Evolutionary conservation across 1,139 yeast genomes (phyloP).

Genomic region (Taphrina sp.): DNA sequence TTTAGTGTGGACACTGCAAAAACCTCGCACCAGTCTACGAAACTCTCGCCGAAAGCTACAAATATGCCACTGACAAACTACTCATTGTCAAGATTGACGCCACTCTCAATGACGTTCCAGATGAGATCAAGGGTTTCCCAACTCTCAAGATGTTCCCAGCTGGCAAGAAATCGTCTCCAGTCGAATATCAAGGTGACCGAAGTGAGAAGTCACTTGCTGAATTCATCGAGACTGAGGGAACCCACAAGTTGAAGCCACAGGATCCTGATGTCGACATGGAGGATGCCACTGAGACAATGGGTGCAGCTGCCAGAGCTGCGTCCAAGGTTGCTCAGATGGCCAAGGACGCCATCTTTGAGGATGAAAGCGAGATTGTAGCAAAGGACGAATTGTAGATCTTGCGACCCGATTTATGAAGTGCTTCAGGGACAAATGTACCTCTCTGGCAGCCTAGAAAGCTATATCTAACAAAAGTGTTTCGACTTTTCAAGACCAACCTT

Average conservation of each 20-base stretch:
- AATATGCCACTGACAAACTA: conserved; percentile 45
- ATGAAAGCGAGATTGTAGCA: conserved; percentile 4
- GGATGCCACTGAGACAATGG: conserved; percentile 22
- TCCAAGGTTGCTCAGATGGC: conserved; percentile 38
- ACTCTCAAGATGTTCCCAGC: conserved; percentile 91
- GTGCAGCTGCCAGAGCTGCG: conserved; percentile 36
- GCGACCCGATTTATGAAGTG: too few relatives aligned
- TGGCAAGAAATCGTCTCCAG: conserved; percentile 72
- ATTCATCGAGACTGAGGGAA: conserved; percentile 67
- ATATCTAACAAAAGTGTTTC: not conserved
- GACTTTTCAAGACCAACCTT: too few relatives aligned
- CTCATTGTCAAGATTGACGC: conserved; percentile 46
- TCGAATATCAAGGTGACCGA: conserved; percentile 69
- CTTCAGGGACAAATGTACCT: too few relatives aligned
- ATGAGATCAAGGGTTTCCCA: conserved; percentile 78
- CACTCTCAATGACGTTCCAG: conserved; percentile 68
- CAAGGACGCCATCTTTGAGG: conserved; percentile 38
- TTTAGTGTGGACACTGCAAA: conserved; percentile 91
- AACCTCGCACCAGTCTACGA: conserved; percentile 76
- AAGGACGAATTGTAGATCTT: conserved; percentile 13
- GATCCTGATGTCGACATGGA: conserved; percentile 22
- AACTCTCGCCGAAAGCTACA: conserved; percentile 47
- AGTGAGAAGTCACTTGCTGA: conserved; percentile 66
- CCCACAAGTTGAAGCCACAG: conserved; percentile 50
- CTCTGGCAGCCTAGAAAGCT: not conserved